A percentile compares a stretch with the other conserved stretches of the same genome.
Evolutionary conservation across 2,329 filamentous ascomycete species (phyloP).

Genomic region (Trichoderma sp.): DNA sequence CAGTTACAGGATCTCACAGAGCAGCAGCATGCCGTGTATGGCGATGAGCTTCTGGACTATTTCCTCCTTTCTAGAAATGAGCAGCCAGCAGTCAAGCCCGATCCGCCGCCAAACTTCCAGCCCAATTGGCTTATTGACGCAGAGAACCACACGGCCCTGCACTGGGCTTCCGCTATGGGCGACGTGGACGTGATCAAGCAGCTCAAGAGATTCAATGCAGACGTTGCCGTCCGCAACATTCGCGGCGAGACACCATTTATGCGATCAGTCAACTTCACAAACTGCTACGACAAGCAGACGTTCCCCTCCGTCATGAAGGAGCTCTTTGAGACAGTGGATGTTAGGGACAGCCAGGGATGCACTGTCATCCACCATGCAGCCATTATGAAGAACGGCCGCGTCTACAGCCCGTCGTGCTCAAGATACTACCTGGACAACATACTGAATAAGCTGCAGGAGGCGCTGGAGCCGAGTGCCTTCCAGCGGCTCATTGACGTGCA

Average conservation of each 20-base stretch:
- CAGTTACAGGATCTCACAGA: conserved; percentile 63
- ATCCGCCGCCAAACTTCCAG: conserved; percentile 81
- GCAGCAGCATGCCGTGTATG: conserved; percentile 85
- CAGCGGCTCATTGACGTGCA: conserved; percentile 76
- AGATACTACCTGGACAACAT: conserved; percentile 92
- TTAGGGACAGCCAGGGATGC: conserved; percentile 74
- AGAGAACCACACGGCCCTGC: conserved; percentile 86
- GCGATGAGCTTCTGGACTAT: conserved; percentile 91
- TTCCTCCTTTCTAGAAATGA: conserved; percentile 85
- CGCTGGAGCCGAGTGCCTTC: conserved; percentile 71
- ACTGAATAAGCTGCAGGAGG: conserved; percentile 79
- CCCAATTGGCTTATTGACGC: conserved; percentile 92
- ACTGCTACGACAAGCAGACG: conserved; percentile 90
- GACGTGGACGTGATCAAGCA: conserved; percentile 89
- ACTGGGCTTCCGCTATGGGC: conserved; percentile 98
- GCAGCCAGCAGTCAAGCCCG: conserved; percentile 66
- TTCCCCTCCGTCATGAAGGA: conserved; percentile 83
- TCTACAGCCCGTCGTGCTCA: conserved; percentile 81
- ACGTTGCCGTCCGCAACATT: conserved; percentile 66
- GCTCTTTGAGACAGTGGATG: conserved; percentile 76
- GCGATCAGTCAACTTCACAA: conserved; percentile 92
- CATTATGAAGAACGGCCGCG: conserved; percentile 76
- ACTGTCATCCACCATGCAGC: conserved; percentile 95
- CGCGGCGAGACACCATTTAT: conserved; percentile 89
- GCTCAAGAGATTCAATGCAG: conserved; percentile 76